Percentiles rank a stretch among this genome's conserved stretches.
phyloP scores from a whole-genome alignment of 2,329 filamentous ascomycete species.

The Calonectria montana region DNA sequence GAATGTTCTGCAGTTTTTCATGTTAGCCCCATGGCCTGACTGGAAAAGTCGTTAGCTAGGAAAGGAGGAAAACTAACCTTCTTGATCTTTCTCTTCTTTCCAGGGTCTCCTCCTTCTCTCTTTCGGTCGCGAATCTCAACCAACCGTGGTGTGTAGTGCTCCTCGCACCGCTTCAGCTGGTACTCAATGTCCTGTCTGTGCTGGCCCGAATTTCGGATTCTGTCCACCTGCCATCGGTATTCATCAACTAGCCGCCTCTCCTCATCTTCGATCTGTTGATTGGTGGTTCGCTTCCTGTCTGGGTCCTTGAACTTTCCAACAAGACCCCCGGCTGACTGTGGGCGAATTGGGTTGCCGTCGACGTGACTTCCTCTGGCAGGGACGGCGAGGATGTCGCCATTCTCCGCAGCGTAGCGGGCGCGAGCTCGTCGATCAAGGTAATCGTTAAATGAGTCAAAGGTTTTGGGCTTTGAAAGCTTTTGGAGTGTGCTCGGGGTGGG shows the following conservation, averaged over 20 bases:
- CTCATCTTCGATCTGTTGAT: not conserved
- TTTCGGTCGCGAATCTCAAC: not conserved
- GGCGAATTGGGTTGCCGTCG: not conserved
- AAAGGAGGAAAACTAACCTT: not conserved
- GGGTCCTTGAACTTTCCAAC: conserved; percentile 1
- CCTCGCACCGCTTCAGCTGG: not conserved
- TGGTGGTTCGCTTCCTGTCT: not conserved
- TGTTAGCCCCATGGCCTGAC: not conserved
- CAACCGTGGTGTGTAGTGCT: not conserved
- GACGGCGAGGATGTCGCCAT: not conserved
- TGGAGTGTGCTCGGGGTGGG: not conserved
- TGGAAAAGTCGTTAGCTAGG: not conserved
- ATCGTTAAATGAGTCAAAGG: not conserved
- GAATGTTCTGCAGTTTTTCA: not conserved
- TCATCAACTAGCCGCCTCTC: not conserved
- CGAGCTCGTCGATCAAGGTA: not conserved
- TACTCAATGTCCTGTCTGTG: not conserved
- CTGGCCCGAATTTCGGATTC: not conserved
- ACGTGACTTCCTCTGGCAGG: not conserved
- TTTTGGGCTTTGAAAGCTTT: not conserved
- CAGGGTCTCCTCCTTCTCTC: not conserved
- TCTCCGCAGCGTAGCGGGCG: not conserved
- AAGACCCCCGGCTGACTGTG: not conserved
- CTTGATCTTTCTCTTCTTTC: not conserved
- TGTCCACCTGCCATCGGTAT: not conserved